Evolutionary conservation across 805 yeast genomes (phyloP).

Genomic region (Saturnispora diversa): DNA sequence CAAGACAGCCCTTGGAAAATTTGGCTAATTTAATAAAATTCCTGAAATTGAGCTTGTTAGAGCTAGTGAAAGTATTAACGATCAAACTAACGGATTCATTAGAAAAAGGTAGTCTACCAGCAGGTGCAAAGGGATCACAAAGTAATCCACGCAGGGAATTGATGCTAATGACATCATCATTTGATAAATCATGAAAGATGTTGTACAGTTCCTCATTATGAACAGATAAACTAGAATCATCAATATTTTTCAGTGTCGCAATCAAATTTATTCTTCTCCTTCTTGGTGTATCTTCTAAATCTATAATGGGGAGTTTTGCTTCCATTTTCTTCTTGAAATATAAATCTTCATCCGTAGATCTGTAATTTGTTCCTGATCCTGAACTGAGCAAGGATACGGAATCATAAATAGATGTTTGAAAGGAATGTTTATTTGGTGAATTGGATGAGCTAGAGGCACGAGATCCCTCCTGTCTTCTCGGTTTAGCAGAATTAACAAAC

Average conservation of each 20-base stretch:
- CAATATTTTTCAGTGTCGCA: slow-evolving; percentile 11
- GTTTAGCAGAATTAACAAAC: slow-evolving; percentile 6
- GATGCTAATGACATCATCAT: slow-evolving; percentile 14
- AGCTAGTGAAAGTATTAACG: slow-evolving; percentile 17
- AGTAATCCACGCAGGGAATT: slow-evolving; percentile 16
- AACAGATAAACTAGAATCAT: slow-evolving; percentile 18
- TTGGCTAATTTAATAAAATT: slow-evolving; percentile 24
- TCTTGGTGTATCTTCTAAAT: slow-evolving; percentile 5
- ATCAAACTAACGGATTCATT: slow-evolving; percentile 17
- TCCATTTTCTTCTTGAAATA: neutral
- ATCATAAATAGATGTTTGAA: slow-evolving; percentile 7
- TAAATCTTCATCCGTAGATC: neutral
- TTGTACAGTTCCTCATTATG: slow-evolving; percentile 18
- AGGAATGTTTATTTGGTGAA: neutral
- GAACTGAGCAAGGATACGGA: slow-evolving; percentile 5
- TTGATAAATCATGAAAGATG: slow-evolving; percentile 17
- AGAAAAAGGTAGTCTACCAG: slow-evolving; percentile 14
- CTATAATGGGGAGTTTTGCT: slow-evolving; percentile 18
- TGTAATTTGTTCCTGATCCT: slow-evolving; percentile 1
- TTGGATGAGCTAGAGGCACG: slow-evolving; percentile 1
- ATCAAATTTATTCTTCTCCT: slow-evolving; percentile 13
- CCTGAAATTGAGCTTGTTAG: slow-evolving; percentile 21
- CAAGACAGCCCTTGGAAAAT: slow-evolving; percentile 28
- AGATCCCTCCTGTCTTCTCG: slow-evolving; percentile 3
- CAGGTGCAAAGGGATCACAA: slow-evolving; percentile 21